Evolutionary conservation across 495 filamentous ascomycete species (phyloP).

Genomic region (Penicillium fimorum): DNA sequence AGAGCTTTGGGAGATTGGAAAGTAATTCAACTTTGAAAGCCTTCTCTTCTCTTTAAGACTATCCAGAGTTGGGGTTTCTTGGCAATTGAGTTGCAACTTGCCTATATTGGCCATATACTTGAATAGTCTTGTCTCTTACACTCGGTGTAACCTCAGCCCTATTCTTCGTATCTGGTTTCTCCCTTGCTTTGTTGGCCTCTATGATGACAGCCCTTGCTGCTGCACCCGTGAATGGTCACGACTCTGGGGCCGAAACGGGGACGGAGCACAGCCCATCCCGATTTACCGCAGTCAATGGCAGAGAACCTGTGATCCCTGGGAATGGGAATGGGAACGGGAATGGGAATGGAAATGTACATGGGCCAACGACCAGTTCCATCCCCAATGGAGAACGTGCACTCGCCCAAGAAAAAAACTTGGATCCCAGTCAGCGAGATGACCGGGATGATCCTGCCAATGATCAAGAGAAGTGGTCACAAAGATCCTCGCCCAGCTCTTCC

Average conservation of each 20-base stretch:
- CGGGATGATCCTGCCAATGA: conserved; percentile 15
- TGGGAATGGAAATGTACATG: neutral
- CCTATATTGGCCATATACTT: neutral
- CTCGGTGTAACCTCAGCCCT: conserved; percentile 2
- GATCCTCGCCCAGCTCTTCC: conserved; percentile 29
- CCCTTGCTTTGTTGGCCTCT: neutral
- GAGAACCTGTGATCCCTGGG: conserved; percentile 27
- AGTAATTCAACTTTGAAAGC: neutral
- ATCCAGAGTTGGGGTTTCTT: neutral
- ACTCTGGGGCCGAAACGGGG: conserved; percentile 39
- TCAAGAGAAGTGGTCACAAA: conserved; percentile 26
- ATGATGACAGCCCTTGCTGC: conserved; percentile 47
- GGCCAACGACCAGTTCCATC: conserved; percentile 1
- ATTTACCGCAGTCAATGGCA: conserved; percentile 56
- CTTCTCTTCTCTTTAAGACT: neutral
- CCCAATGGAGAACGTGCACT: conserved; percentile 4
- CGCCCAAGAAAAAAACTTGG: conserved; percentile 4
- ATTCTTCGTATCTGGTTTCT: neutral
- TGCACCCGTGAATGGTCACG: conserved; percentile 38
- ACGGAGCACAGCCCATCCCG: conserved; percentile 49
- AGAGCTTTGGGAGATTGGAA: neutral
- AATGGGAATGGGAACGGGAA: neutral
- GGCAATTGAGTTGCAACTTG: neutral
- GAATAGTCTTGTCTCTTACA: neutral
- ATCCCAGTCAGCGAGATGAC: conserved; percentile 2